Conservation (phyloP, 2,329 filamentous ascomycete species). For the Ramichloridium luteum region DNA sequence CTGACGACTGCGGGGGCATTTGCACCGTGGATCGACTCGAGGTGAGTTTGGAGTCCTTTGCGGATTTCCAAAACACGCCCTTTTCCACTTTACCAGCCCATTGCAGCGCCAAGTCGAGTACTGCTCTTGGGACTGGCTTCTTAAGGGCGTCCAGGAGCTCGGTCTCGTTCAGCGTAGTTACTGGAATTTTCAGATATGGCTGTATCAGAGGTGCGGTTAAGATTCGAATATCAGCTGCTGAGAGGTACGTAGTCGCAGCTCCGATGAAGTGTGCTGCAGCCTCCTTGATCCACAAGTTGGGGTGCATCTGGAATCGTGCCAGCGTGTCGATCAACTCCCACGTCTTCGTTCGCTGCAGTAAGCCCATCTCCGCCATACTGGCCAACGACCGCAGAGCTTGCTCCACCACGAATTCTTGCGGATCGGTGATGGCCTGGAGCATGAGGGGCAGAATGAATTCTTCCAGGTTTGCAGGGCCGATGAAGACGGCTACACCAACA, state of each 20-base stretch:
- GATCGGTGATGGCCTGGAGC: conserved; percentile 85
- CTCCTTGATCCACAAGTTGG: conserved; percentile 90
- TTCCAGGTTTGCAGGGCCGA: conserved; percentile 79
- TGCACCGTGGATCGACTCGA: conserved; percentile 38
- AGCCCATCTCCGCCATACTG: conserved; percentile 73
- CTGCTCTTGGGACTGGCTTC: conserved; percentile 61
- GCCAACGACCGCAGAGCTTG: conserved; percentile 79
- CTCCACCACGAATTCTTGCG: conserved; percentile 88
- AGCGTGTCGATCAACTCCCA: conserved; percentile 83
- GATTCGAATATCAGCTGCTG: conserved; percentile 68
- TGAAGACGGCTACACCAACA: conserved; percentile 79
- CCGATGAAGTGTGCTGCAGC: conserved; percentile 75
- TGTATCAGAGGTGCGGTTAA: conserved; percentile 68
- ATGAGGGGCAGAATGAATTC: conserved; percentile 93
- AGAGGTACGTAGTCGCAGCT: conserved; percentile 61
- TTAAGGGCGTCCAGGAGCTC: conserved; percentile 71
- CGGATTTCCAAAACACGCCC: conserved; percentile 76
- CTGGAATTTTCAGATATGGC: conserved; percentile 66
- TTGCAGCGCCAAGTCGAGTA: conserved; percentile 72
- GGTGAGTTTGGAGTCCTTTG: conserved; percentile 58
- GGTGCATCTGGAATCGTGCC: conserved; percentile 78
- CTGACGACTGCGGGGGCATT: conserved; percentile 44
- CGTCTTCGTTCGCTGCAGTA: conserved; percentile 70
- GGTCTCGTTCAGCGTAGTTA: conserved; percentile 58
- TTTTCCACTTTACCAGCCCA: conserved; percentile 64